A percentile compares a stretch with the other conserved stretches of the same genome.
Evolutionary conservation across 2,329 filamentous ascomycete genomes (phyloP).

Genomic region (Ceratocystis destructans): DNA sequence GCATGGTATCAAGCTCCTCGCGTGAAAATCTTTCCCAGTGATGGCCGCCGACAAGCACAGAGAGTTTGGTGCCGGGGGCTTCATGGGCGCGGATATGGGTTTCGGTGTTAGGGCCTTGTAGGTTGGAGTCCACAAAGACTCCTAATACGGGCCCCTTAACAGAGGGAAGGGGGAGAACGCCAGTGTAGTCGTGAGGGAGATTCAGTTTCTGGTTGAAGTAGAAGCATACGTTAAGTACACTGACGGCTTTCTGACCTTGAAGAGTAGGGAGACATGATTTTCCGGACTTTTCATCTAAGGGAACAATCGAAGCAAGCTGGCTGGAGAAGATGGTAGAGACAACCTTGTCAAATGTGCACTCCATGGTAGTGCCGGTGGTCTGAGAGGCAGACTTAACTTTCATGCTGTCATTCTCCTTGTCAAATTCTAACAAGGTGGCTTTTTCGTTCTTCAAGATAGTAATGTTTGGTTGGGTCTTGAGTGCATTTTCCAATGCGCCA

Average conservation of each 20-base stretch:
- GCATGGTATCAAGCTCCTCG: constrained; percentile 48
- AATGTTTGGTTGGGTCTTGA: constrained; percentile 12
- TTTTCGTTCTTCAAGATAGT: constrained; percentile 20
- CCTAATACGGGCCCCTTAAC: constrained; percentile 71
- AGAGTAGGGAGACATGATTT: constrained; percentile 34
- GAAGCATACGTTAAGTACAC: constrained; percentile 84
- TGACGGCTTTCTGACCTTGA: constrained; percentile 48
- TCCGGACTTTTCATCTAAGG: constrained; percentile 23
- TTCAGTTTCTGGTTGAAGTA: constrained; percentile 58
- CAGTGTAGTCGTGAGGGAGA: constrained; percentile 57
- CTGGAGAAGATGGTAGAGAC: constrained; percentile 50
- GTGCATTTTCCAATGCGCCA: constrained; percentile 26
- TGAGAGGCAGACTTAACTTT: constrained; percentile 4
- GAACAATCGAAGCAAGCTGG: constrained; percentile 27
- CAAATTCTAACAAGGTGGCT: constrained; percentile 14
- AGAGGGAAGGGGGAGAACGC: constrained; percentile 76
- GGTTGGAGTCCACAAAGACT: constrained; percentile 79
- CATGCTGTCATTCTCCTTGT: neutral
- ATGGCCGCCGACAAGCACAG: constrained; percentile 89
- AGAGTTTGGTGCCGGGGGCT: constrained; percentile 64
- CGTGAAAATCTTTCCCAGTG: constrained; percentile 58
- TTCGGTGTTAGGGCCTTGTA: constrained; percentile 36
- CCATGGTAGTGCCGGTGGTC: neutral
- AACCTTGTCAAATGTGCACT: constrained; percentile 38
- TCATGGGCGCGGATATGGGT: constrained; percentile 24